Base-by-base conservation (phyloP, 1,139 yeast species). In the Zygosaccharomyces pseudobailii region DNA sequence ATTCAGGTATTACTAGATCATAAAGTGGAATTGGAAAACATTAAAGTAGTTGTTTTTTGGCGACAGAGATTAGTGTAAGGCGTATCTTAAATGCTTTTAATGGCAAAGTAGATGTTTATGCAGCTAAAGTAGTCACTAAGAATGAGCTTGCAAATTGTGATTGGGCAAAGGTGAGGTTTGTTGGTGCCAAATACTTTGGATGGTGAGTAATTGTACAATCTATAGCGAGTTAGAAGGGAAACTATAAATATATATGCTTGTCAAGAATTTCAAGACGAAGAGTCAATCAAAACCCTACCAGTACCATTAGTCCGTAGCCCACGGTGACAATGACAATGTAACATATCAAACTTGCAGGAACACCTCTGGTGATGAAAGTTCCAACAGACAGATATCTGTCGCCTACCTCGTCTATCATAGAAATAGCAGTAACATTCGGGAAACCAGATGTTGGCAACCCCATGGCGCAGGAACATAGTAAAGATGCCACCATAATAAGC, bases 381-480 rank as follows among this genome's bases (percentile, higher is more conserved):
- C 81, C 79, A 19, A 89, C 97, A 0, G 89, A 80, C 56, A 90
- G 70, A 63, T 90, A 90, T 25, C 92, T 84, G 51, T 83, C 82
- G 6, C 97, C 97, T 25, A 88, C 77, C 61, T 87, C 96, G 66
- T 90, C 96, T 6, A 88, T 79, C 82, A 88, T 80, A 50, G 95
- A 87, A 49, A 90, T 87, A 2, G 97, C 97, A 0, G 97, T 89
- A 37, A 90, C 96, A 59, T 90, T 90, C 17, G 97, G 97, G 76
- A 90, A 90, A 0, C 97, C 97, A 1, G 95, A 86, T 0, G 97
- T 90, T 24, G 97, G 97, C 50, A 90, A 74, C 8, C 95, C 97
- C 97, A 90, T 90, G 3, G 97, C 97, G 42, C 84, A 82, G 0
- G 96, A 87, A 55, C 96, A 87, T 52, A 90, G 69, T 57, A 90